Conservation (phyloP, 345 rosid species). For the Eucalyptus guilfoylei region DNA sequence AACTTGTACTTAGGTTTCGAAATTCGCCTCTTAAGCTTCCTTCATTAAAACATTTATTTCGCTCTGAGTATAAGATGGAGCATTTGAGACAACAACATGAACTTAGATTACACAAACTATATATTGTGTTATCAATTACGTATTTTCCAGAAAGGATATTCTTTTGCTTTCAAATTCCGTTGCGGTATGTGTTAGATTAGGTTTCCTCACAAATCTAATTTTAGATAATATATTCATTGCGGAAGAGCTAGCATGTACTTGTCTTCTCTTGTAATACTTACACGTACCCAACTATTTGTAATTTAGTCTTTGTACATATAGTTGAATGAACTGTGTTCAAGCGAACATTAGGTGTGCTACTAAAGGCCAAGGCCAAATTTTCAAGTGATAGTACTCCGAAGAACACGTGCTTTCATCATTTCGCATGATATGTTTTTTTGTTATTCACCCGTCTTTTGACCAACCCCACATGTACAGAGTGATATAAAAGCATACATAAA, state of each 20-base stretch:
- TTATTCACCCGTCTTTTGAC: not conserved
- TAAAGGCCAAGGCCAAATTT: not conserved
- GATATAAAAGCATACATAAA: not conserved
- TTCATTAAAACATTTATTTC: too few species aligned
- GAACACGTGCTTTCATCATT: not conserved
- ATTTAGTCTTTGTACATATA: not conserved
- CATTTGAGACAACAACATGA: too few species aligned
- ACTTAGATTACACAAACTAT: too few species aligned
- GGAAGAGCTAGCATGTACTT: not conserved
- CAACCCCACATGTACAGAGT: not conserved
- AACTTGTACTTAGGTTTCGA: not conserved
- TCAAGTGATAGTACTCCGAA: not conserved
- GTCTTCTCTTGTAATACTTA: not conserved
- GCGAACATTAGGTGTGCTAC: not conserved
- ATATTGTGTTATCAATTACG: too few species aligned
- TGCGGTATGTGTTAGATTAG: not conserved
- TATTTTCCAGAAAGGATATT: too few species aligned
- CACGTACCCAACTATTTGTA: not conserved
- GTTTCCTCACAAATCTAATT: not conserved
- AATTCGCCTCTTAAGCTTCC: too few species aligned
- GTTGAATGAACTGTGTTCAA: not conserved
- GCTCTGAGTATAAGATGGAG: too few species aligned
- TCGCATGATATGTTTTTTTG: not conserved
- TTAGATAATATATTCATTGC: not conserved
- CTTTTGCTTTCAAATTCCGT: not conserved